phyloP scores from a whole-genome alignment of 108 stramenopile genomes.

The Cylindrotheca fusiformis region DNA sequence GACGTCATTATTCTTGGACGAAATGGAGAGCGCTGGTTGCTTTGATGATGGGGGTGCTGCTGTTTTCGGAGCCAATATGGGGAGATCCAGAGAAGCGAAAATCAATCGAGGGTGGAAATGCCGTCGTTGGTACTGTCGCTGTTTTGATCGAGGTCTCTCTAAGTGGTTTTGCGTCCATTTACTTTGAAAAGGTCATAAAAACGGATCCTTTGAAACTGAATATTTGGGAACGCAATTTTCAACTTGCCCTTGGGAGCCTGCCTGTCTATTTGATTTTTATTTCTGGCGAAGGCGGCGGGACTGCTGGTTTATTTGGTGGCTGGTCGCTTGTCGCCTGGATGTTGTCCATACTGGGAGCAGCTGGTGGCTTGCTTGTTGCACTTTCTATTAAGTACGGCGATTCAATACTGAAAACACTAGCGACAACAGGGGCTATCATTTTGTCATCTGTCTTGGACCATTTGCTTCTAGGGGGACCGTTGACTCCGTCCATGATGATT shows the following conservation, averaged over 20 bases:
- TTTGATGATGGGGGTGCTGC: conserved; percentile 82
- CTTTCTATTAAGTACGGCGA: conserved; percentile 93
- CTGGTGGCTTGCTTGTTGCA: conserved; percentile 91
- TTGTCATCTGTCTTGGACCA: conserved; percentile 71
- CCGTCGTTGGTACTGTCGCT: conserved; percentile 71
- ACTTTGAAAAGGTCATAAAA: conserved; percentile 92
- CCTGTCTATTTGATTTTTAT: conserved; percentile 74
- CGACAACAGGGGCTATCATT: conserved; percentile 84
- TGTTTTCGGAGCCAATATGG: conserved; percentile 89
- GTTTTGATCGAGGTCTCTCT: conserved; percentile 89
- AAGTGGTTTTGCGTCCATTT: conserved; percentile 92
- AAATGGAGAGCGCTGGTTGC: conserved; percentile 90
- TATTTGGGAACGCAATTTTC: conserved; percentile 94
- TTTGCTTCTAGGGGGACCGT: conserved; percentile 63
- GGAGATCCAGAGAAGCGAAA: conserved; percentile 27
- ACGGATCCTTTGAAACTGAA: conserved; percentile 67
- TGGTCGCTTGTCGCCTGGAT: conserved; percentile 62
- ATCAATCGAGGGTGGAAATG: conserved; percentile 41
- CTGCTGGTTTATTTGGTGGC: conserved; percentile 63
- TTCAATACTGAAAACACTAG: conserved; percentile 91
- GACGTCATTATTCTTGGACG: conserved; percentile 72
- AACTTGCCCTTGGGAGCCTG: conserved; percentile 69
- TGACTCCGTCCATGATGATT: conserved; percentile 76
- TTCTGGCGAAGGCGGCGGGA: conserved; percentile 48
- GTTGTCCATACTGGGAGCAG: conserved; percentile 73